These are phyloP conservation scores for Selenicereus undatus DNA, from an alignment of 148 eudicot species.

Conservation along the genomic window DNA sequence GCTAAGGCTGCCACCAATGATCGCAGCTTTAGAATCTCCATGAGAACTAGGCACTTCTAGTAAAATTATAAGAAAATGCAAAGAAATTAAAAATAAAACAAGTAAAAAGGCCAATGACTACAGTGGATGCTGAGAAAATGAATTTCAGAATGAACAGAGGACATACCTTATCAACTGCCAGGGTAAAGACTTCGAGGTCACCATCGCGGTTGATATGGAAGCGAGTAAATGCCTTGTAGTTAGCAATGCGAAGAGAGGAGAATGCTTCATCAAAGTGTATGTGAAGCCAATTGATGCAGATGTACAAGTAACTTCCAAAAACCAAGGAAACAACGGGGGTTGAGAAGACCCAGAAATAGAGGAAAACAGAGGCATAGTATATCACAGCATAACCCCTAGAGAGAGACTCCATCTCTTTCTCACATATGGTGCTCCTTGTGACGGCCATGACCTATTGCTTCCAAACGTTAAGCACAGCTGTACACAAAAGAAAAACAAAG, in stretches of 20 bases:
- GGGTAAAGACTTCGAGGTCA: slow-evolving; percentile 87
- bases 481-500: neutral
- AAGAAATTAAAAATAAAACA: too few relatives aligned
- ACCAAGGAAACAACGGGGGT: slow-evolving; percentile 96
- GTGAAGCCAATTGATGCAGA: slow-evolving; percentile 96
- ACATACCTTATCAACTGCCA: slow-evolving; percentile 93
- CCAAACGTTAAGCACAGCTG: slow-evolving; percentile 15
- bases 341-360: slow-evolving; percentile 96
- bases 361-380: slow-evolving; percentile 94
- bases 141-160: neutral
- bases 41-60: neutral
- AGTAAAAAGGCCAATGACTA: neutral
- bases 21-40: neutral
- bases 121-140: neutral
- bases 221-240: slow-evolving; percentile 95
- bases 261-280: slow-evolving; percentile 98
- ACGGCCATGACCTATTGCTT: slow-evolving; percentile 85
- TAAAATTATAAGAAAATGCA: neutral
- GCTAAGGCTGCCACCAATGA: neutral
- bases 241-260: slow-evolving; percentile 95
- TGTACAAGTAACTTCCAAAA: slow-evolving; percentile 92
- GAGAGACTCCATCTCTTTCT: slow-evolving; percentile 73
- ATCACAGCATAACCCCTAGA: slow-evolving; percentile 73
- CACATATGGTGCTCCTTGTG: slow-evolving; percentile 83
- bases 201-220: slow-evolving; percentile 70